A percentile compares a stretch with the other conserved stretches of the same genome.
These are phyloP conservation scores for Boeremia lycopersici DNA, from an alignment of 2,329 filamentous ascomycete genomes.

Conservation along the genomic window DNA sequence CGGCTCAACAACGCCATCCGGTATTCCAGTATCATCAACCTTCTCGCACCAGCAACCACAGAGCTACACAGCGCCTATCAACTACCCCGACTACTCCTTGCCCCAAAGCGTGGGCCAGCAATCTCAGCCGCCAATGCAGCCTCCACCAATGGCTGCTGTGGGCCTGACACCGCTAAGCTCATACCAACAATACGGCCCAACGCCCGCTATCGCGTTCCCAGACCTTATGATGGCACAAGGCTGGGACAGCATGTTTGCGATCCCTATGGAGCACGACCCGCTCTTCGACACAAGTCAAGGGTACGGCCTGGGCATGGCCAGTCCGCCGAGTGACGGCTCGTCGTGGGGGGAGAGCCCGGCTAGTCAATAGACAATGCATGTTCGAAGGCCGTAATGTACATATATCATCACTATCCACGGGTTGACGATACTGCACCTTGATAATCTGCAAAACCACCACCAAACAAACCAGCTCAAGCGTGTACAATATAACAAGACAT, in stretches of 20 bases:
- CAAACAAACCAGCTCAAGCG: too few relatives aligned
- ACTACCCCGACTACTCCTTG: slow-evolving; percentile 14
- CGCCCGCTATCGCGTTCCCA: slow-evolving; percentile 31
- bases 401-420: too few relatives aligned
- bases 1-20: slow-evolving; percentile 9
- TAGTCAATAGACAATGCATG: slow-evolving; percentile 1
- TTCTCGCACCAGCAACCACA: slow-evolving; percentile 29
- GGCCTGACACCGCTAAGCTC: slow-evolving; percentile 27
- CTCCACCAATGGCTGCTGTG: slow-evolving; percentile 17
- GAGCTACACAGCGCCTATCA: slow-evolving; percentile 7
- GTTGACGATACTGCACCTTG: too few relatives aligned
- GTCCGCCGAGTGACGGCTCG: slow-evolving; percentile 26
- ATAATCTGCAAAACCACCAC: too few relatives aligned
- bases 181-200: slow-evolving; percentile 23
- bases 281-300: slow-evolving; percentile 28
- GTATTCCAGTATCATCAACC: slow-evolving; percentile 24
- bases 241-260: slow-evolving; percentile 35
- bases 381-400: neutral
- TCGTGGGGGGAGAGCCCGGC: slow-evolving; percentile 23
- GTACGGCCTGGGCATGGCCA: slow-evolving; percentile 28
- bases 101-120: slow-evolving; percentile 3
- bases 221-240: slow-evolving; percentile 37
- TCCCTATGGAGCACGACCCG: slow-evolving; percentile 36
- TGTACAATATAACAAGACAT: too few relatives aligned
- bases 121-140: neutral